Conservation (phyloP, 495 filamentous ascomycete species). For the Penicillium coffeae region DNA sequence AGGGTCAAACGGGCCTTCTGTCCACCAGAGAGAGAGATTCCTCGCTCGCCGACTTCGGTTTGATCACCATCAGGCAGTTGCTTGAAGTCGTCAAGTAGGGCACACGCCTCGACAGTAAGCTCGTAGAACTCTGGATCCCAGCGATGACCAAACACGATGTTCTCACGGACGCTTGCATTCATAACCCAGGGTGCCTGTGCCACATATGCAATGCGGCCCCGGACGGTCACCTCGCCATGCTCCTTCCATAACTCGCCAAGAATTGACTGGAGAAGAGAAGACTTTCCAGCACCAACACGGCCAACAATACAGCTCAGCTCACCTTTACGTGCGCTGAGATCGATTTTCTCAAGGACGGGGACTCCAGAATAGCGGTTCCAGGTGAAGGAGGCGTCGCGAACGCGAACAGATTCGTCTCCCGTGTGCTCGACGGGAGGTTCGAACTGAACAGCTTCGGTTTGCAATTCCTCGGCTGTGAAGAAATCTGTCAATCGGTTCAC, state of each 20-base stretch:
- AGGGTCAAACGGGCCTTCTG: slow-evolving; percentile 96
- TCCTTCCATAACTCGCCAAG: slow-evolving; percentile 90
- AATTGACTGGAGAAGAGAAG: slow-evolving; percentile 80
- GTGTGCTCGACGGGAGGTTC: slow-evolving; percentile 62
- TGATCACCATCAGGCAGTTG: slow-evolving; percentile 93
- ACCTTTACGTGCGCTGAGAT: slow-evolving; percentile 82
- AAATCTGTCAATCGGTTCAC: slow-evolving; percentile 81
- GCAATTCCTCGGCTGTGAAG: slow-evolving; percentile 84
- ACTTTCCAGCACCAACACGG: slow-evolving; percentile 93
- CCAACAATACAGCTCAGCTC: slow-evolving; percentile 92
- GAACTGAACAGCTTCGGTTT: slow-evolving; percentile 71
- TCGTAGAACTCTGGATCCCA: slow-evolving; percentile 96
- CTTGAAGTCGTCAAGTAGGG: slow-evolving; percentile 85
- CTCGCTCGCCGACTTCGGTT: slow-evolving; percentile 94
- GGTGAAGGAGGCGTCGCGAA: slow-evolving; percentile 85
- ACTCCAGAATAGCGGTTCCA: slow-evolving; percentile 77
- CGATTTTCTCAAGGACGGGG: slow-evolving; percentile 68
- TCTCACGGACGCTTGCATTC: slow-evolving; percentile 95
- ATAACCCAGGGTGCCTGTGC: slow-evolving; percentile 94
- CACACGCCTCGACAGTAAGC: slow-evolving; percentile 88
- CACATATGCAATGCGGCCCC: slow-evolving; percentile 83
- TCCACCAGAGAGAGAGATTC: slow-evolving; percentile 94
- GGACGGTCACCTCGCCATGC: slow-evolving; percentile 77
- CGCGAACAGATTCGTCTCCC: slow-evolving; percentile 79
- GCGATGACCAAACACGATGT: slow-evolving; percentile 94